phyloP scores from a whole-genome alignment of 306 rosid species.

The Malus orientalis region DNA sequence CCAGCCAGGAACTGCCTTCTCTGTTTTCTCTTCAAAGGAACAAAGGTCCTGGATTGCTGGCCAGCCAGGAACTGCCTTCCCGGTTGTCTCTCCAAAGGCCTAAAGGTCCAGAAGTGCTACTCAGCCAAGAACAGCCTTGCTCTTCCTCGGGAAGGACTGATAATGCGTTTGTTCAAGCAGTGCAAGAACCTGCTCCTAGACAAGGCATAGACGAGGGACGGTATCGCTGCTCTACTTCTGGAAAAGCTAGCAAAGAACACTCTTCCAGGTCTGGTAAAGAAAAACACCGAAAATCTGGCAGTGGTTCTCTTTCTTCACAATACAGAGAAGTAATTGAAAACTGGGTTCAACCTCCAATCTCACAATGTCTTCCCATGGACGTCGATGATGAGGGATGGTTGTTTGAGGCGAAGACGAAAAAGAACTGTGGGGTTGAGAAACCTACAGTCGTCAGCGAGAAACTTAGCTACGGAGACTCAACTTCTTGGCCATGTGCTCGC shows the following conservation, averaged over 20 bases:
- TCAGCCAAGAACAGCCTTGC: conserved; percentile 1
- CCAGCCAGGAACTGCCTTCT: background rate
- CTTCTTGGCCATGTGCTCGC: conserved; percentile 2
- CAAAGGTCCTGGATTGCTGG: background rate
- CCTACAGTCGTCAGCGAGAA: background rate
- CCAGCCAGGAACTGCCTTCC: background rate
- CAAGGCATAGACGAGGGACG: conserved; percentile 2
- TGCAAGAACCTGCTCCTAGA: background rate
- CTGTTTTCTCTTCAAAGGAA: background rate
- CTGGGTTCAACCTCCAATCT: conserved; percentile 11
- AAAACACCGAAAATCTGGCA: background rate
- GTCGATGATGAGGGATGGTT: conserved; percentile 12
- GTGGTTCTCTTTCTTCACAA: background rate
- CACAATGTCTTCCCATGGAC: background rate
- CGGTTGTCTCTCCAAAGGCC: background rate
- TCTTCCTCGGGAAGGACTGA: conserved; percentile 1
- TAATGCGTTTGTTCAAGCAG: background rate
- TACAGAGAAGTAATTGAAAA: conserved; percentile 11
- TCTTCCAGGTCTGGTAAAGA: conserved; percentile 1
- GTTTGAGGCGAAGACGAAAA: background rate
- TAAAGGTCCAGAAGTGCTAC: background rate
- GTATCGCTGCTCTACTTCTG: conserved; percentile 6
- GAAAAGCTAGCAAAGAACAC: conserved; percentile 1
- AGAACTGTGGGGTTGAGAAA: conserved; percentile 1
- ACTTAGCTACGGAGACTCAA: background rate